Evolutionary conservation across 2,329 filamentous ascomycete species (phyloP).

Genomic region (Fusarium nematophilum): DNA sequence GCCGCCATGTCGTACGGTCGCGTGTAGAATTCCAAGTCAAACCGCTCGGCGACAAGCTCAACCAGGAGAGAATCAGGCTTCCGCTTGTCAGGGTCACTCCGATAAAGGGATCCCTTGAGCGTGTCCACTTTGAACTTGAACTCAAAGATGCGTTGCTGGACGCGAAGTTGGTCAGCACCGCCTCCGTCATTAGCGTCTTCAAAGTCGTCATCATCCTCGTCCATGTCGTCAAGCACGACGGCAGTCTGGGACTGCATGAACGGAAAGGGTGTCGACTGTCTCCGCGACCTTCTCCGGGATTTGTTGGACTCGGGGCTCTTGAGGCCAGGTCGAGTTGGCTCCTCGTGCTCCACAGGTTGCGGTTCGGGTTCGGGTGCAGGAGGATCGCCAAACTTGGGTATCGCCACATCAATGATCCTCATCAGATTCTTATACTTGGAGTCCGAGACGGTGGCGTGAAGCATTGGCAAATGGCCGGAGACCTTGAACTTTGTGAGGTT

Average conservation of each 20-base stretch:
- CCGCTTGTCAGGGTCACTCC: constrained; percentile 81
- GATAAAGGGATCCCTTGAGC: constrained; percentile 91
- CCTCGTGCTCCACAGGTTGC: constrained; percentile 40
- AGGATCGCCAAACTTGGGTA: constrained; percentile 78
- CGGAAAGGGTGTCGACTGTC: constrained; percentile 78
- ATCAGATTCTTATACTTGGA: constrained; percentile 97
- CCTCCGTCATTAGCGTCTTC: constrained; percentile 73
- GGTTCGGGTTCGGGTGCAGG: constrained; percentile 40
- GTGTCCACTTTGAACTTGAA: constrained; percentile 97
- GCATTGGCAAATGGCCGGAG: constrained; percentile 88
- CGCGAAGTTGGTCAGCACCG: constrained; percentile 69
- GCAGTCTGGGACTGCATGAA: constrained; percentile 79
- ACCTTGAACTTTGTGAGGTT: constrained; percentile 93
- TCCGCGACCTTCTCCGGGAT: constrained; percentile 59
- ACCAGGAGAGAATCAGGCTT: constrained; percentile 86
- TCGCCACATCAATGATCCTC: constrained; percentile 94
- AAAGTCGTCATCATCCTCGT: constrained; percentile 74
- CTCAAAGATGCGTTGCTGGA: constrained; percentile 93
- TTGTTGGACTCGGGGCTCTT: constrained; percentile 59
- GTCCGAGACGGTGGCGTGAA: constrained; percentile 93
- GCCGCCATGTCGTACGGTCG: constrained; percentile 93
- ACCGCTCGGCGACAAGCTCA: constrained; percentile 90
- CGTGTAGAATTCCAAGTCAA: constrained; percentile 88
- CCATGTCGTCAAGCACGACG: constrained; percentile 82
- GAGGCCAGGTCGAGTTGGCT: constrained; percentile 55